These are phyloP conservation scores for Solanum hybrid DNA, from an alignment of 305 asterid genomes.

Conservation along the genomic window DNA sequence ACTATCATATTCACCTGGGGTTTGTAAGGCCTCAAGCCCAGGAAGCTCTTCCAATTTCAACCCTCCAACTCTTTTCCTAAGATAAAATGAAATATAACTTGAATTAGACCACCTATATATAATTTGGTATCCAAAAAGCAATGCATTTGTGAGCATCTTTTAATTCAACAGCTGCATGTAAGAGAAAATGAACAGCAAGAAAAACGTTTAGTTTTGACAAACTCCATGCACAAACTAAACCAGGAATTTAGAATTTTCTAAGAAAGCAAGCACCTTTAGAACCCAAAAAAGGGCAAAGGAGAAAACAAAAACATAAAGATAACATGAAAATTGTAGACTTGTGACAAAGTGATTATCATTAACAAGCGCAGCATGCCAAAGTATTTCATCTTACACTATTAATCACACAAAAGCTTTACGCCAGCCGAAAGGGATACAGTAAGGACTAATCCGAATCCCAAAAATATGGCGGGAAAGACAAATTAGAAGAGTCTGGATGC, in stretches of 20 bases:
- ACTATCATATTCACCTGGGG: conserved; percentile 52
- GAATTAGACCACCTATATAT: background rate
- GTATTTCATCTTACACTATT: background rate
- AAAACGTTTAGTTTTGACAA: background rate
- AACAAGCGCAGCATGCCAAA: background rate
- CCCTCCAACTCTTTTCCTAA: conserved; percentile 93
- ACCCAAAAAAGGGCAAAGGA: background rate
- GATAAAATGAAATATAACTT: background rate
- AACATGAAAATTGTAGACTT: background rate
- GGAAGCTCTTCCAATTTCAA: conserved; percentile 88
- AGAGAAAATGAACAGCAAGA: background rate
- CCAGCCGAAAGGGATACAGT: background rate
- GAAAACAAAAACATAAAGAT: background rate
- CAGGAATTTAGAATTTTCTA: background rate
- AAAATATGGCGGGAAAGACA: background rate
- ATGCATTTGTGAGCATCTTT: background rate
- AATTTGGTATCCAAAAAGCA: background rate
- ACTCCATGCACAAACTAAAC: background rate
- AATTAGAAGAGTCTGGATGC: conserved; percentile 1
- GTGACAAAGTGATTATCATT: background rate
- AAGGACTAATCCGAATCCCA: background rate
- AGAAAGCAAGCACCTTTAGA: background rate
- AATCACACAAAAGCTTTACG: background rate
- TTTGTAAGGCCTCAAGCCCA: conserved; percentile 70
- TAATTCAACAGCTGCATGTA: background rate